Conservation (phyloP, 352 stramenopile genomes). For the Globisporangium irregulare region DNA sequence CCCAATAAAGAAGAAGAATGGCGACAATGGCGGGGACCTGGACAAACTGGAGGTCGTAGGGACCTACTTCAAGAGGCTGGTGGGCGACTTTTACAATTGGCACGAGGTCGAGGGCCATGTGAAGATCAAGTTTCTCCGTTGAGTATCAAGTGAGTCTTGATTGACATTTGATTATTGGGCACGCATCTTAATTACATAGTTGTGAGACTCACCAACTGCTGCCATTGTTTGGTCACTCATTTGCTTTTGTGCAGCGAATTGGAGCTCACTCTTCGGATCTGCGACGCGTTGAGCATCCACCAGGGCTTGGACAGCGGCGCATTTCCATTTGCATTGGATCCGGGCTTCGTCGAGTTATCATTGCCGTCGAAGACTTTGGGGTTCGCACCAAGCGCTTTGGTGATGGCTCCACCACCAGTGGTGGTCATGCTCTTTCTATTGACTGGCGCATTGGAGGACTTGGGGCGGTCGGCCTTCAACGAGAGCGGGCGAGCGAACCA, state of each 20-base stretch:
- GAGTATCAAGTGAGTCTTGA: not conserved
- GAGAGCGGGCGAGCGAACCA: conserved; percentile 8
- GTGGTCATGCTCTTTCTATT: not conserved
- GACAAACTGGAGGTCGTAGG: conserved; percentile 6
- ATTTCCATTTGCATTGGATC: not conserved
- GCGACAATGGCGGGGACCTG: not conserved
- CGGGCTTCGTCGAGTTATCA: not conserved
- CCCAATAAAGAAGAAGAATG: not conserved
- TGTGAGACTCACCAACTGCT: not conserved
- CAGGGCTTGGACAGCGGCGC: conserved; percentile 5
- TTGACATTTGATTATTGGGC: not conserved
- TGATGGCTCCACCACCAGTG: not conserved
- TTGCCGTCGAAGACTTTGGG: not conserved
- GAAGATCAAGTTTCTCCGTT: not conserved
- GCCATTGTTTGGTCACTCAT: not conserved
- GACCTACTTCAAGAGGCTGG: conserved; percentile 8
- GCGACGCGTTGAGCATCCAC: conserved; percentile 14
- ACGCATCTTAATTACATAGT: not conserved
- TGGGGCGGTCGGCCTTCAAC: not conserved
- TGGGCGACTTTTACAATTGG: conserved; percentile 8
- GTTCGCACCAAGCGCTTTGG: not conserved
- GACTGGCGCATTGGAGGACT: not conserved
- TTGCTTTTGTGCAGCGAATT: conserved; percentile 24
- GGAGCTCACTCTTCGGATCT: conserved; percentile 29
- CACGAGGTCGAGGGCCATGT: conserved; percentile 13